Base-by-base conservation (phyloP, 345 rosid genomes). In the Rhodomyrtus tomentosa region DNA sequence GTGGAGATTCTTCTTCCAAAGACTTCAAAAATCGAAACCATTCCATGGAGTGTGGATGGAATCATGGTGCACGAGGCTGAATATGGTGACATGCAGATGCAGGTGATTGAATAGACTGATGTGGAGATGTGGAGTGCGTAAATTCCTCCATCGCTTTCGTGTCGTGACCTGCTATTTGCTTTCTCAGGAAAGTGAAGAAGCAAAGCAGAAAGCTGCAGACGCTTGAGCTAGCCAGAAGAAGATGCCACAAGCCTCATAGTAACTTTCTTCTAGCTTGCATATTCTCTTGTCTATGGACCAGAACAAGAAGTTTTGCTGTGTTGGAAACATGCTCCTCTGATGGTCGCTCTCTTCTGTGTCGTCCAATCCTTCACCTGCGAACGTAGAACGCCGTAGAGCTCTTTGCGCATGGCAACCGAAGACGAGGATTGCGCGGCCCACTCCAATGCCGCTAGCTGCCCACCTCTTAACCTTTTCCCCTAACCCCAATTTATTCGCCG, bases 31-130 rank as follows among this genome's bases (percentile, higher is more conserved):
- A 83, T 90, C 21, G 87, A 90, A 11, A 54, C 92, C 52, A 86
- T 93, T 84, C 90, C 91, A 18, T 96, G 98, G 98, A 90, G 93
- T 10, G 89, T 95, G 53, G 94, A 94, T 83, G 96, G 94, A 51
- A 88, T 96, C 89, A 87, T 89, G 56, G 87, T 87, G 82, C 87
- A 89, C 91, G 90, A 89, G 85, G 85, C 96, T 84, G 94, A 91
- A 86, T 42, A 87, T 59, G 85, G 85, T 87, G 89, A 91, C 86
- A 91, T 86, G 74, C 85, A 72, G n/a, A n/a, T n/a, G n/a, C n/a
- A n/a, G n/a, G n/a, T n/a, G n/a, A n/a, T n/a, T n/a, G n/a, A 58
- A 58, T 58, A 27, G 20, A 58, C 36, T 27, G 72, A 58, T 58
- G 42, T 40, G 42, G 42, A 40, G 42, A 40, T 40, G 5, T 40